Conservation (phyloP, 148 eudicot genomes). For the Agrostemma githago region DNA sequence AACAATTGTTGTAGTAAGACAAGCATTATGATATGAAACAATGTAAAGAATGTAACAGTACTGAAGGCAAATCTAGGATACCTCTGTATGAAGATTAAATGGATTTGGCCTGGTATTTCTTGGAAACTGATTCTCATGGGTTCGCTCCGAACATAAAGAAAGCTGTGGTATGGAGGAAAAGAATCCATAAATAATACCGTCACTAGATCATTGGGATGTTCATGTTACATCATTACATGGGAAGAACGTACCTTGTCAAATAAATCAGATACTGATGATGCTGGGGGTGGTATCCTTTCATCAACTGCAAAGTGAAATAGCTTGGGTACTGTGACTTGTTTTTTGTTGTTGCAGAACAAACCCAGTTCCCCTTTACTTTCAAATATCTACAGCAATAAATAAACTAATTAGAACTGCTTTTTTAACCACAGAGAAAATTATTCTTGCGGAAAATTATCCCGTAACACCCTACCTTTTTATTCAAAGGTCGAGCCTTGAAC, state of each 20-base stretch:
- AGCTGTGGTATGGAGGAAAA: conserved; percentile 42
- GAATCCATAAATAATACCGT: neutral
- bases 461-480: conserved; percentile 54
- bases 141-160: conserved; percentile 62
- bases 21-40: neutral
- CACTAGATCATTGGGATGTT: too few species aligned
- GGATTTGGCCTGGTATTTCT: conserved; percentile 77
- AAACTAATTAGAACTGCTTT: neutral
- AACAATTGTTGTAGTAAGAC: neutral
- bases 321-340: conserved; percentile 72
- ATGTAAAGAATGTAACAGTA: neutral
- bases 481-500: conserved; percentile 93
- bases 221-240: neutral
- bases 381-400: conserved; percentile 51
- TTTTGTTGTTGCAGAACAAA: conserved; percentile 60
- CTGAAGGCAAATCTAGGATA: conserved; percentile 23
- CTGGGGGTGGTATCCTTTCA: conserved; percentile 73
- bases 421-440: neutral
- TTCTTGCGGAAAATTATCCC: neutral
- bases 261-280: conserved; percentile 45
- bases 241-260: conserved; percentile 68
- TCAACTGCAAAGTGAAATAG: conserved; percentile 86
- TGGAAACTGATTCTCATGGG: conserved; percentile 48
- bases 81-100: conserved; percentile 85
- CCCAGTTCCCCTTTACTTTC: conserved; percentile 94